Evolutionary conservation across 176 grass and related monocot genomes (phyloP), one percentile per base, ranked within the genome.

Genomic region (Eragrostis nindensis): DNA sequence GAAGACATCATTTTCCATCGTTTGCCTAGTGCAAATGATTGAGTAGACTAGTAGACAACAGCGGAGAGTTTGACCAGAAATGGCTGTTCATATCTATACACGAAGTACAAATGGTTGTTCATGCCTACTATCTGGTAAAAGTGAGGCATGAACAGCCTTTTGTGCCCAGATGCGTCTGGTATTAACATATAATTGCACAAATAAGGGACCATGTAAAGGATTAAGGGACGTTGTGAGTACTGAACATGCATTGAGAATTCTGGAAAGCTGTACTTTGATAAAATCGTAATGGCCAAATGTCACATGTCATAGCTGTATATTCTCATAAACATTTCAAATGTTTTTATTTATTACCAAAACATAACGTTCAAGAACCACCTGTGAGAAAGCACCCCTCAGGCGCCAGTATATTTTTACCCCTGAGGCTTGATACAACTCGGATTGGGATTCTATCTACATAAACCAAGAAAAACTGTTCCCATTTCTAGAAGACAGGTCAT

Each of bases 1-100:
- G 60, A 84, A 44, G 17, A 52, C 76, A 25, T 68, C 53, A 69
- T 36, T 84, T 75, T 44, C 19, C 32, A 36, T 36, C 26, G 32
- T 6, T 84, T 75, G 53, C 19, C 41, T 44, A 43, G 8, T 24
- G 52, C 29, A 79, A 81, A 87, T 78, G 68, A 62, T 54, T 75
- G 60, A 74, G 22, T 7, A 53, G 62, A 82, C 43, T 71, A 71
- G 22, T 9, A 46, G 56, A 84, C 60, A 75, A 8, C 12, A 62
- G 69, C 5, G 8, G 36, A 73, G 57, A 47, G 29, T 62, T 62
- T 32, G 24, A 29, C 62, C 54, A 69, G 14, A 39, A 84, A 73
- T 60, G 52, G 24, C 11, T 88, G 26, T 42, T 74, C 41, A 44
- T 54, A 30, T 62, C 59, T 53, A 53, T 25, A n/a, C 32, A 36